Percentiles rank a stretch among this genome's conserved stretches.
These are phyloP conservation scores for Rhinocladiella mackenziei DNA, from an alignment of 2,329 filamentous ascomycete genomes.

Conservation along the genomic window DNA sequence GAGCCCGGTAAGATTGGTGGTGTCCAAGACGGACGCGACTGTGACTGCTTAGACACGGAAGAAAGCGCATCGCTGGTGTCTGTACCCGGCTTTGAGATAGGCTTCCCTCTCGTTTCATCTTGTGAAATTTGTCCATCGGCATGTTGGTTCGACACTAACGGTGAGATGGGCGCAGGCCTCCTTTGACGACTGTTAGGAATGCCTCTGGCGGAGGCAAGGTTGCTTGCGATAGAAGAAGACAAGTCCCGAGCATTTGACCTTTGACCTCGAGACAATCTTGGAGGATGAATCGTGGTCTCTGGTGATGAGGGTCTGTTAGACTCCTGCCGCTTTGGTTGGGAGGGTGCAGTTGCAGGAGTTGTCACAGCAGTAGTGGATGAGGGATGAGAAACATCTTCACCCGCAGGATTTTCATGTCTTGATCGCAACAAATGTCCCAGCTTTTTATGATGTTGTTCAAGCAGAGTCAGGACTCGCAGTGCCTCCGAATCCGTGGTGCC, in stretches of 20 bases:
- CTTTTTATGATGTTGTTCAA: constrained; percentile 82
- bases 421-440: constrained; percentile 77
- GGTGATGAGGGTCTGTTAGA: constrained; percentile 28
- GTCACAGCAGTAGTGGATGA: not conserved
- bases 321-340: constrained; percentile 23
- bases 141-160: constrained; percentile 70
- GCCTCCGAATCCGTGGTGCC: constrained; percentile 69
- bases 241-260: constrained; percentile 60
- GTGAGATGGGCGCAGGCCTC: constrained; percentile 63
- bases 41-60: constrained; percentile 11
- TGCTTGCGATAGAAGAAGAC: constrained; percentile 80
- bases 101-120: constrained; percentile 14
- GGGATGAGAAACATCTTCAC: not conserved
- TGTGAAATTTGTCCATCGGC: constrained; percentile 65
- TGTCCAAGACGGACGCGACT: constrained; percentile 25
- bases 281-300: constrained; percentile 38
- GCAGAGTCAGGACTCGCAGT: constrained; percentile 73
- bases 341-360: constrained; percentile 1
- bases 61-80: constrained; percentile 4
- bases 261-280: constrained; percentile 37
- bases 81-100: constrained; percentile 8
- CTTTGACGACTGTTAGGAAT: constrained; percentile 53
- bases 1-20: constrained; percentile 32
- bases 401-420: constrained; percentile 53
- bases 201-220: constrained; percentile 78